A percentile compares a stretch with the other conserved stretches of the same genome.
Conservation (phyloP, 176 grass and related monocot genomes). For the Alopecurus myosuroides region DNA sequence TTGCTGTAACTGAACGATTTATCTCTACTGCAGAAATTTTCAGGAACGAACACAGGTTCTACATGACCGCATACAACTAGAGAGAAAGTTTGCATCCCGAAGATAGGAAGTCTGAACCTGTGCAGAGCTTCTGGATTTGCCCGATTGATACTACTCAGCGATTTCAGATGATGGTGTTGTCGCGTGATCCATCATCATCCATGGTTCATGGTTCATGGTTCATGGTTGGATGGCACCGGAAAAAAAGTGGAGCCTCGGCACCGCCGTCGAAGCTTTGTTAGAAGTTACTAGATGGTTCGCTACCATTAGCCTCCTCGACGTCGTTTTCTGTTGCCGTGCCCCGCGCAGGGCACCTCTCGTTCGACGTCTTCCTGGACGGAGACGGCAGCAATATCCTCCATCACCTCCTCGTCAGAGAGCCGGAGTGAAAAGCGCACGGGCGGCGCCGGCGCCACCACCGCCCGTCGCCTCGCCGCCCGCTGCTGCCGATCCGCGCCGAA, state of each 20-base stretch:
- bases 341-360: neutral
- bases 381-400: neutral
- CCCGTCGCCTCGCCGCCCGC: neutral
- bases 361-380: neutral
- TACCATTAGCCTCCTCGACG: neutral
- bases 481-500: neutral
- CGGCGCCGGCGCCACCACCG: neutral
- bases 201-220: too few relatives aligned
- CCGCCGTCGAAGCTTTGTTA: neutral
- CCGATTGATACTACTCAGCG: neutral
- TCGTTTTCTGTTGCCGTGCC: neutral
- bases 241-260: neutral
- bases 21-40: neutral
- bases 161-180: neutral
- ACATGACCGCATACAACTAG: neutral
- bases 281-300: neutral
- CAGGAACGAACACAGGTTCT: neutral
- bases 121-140: neutral
- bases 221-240: neutral
- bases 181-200: neutral
- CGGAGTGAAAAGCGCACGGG: neutral
- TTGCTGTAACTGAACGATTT: neutral
- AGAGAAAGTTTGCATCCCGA: neutral
- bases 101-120: neutral
- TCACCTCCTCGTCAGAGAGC: neutral